Conservation (phyloP, 2,329 filamentous ascomycete species). For the Dactylellina parvicollis region DNA sequence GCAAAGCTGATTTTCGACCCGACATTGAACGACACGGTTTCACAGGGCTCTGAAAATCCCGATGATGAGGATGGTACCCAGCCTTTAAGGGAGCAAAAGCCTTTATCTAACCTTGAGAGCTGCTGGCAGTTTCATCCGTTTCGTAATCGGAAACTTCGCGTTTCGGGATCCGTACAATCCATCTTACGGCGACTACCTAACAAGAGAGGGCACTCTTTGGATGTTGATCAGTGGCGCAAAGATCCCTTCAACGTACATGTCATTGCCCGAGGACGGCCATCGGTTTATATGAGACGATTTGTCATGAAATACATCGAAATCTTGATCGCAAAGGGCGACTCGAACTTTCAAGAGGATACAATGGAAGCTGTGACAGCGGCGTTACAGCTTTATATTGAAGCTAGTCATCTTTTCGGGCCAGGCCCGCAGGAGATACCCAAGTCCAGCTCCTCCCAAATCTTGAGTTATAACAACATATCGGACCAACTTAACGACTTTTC, state of each 20-base stretch:
- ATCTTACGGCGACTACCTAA: background rate
- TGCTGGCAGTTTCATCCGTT: too few species aligned
- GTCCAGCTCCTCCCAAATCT: background rate
- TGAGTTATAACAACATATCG: background rate
- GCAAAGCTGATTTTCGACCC: slow-evolving; percentile 57
- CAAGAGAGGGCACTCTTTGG: background rate
- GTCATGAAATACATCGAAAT: slow-evolving; percentile 60
- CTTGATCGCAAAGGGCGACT: slow-evolving; percentile 59
- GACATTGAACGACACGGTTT: too few species aligned
- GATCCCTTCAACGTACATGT: slow-evolving; percentile 57
- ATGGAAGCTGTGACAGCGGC: slow-evolving; percentile 59
- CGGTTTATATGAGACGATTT: slow-evolving; percentile 60
- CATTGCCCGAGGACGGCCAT: slow-evolving; percentile 56
- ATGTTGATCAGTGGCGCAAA: slow-evolving; percentile 9
- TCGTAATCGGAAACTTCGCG: too few species aligned
- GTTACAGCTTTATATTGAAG: slow-evolving; percentile 59
- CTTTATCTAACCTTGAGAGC: background rate
- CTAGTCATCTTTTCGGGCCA: slow-evolving; percentile 58
- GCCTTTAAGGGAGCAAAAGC: background rate
- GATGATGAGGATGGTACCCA: slow-evolving; percentile 33
- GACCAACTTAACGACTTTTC: slow-evolving; percentile 13
- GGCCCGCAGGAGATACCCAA: background rate
- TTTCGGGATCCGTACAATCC: background rate
- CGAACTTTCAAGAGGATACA: slow-evolving; percentile 56
- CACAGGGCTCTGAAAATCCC: too few species aligned